Evolutionary conservation across 345 rosid species (phyloP).

Genomic region (Citrus inodora): DNA sequence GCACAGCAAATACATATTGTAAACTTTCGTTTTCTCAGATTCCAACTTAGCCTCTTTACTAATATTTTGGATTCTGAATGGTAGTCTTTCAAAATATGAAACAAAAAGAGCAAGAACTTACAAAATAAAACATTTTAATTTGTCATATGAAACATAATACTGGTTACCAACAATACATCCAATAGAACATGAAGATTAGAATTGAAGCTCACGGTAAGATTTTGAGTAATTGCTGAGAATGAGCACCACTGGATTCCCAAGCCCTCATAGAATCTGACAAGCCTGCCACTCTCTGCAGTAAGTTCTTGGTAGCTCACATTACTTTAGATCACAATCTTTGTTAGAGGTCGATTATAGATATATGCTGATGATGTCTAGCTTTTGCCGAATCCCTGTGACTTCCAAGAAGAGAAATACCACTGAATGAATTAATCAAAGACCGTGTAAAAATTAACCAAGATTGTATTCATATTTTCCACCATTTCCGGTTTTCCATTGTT

Average conservation of each 20-base stretch:
- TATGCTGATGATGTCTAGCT: neutral
- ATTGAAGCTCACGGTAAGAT: neutral
- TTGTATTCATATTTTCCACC: conserved; percentile 50
- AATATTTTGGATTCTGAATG: neutral
- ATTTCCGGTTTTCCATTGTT: conserved; percentile 67
- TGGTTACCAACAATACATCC: neutral
- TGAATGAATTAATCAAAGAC: neutral
- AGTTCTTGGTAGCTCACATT: neutral
- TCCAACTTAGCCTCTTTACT: neutral
- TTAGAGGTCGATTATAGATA: neutral
- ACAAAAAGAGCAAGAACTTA: neutral
- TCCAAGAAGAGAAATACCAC: neutral
- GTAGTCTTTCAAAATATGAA: neutral
- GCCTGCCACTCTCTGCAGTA: neutral
- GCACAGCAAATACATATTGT: neutral
- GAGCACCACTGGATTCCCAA: neutral
- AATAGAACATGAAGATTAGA: neutral
- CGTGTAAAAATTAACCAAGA: neutral
- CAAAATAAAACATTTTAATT: neutral
- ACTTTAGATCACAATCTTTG: neutral
- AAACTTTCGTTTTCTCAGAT: neutral
- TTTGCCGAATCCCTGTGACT: neutral
- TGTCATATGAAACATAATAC: neutral
- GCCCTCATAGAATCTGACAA: neutral
- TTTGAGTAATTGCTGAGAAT: neutral